Conservation (phyloP, 2,329 filamentous ascomycete genomes). For the Scedosporium minutisporum region DNA sequence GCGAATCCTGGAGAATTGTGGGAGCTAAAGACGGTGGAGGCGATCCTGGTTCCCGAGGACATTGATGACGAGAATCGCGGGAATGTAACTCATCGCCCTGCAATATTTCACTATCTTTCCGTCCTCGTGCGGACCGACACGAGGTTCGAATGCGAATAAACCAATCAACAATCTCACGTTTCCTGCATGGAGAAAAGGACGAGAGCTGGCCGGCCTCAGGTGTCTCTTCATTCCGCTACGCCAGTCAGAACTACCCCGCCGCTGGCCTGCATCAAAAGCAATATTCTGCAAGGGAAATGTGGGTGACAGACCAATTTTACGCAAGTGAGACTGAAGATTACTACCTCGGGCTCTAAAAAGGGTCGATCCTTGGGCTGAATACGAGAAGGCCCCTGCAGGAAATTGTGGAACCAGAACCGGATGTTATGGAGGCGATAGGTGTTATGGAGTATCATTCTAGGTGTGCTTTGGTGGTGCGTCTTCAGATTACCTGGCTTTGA, state of each 20-base stretch:
- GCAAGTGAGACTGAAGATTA: background rate
- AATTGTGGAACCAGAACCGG: background rate
- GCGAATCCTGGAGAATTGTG: background rate
- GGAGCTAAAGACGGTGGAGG: background rate
- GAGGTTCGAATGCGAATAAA: background rate
- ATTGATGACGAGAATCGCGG: background rate
- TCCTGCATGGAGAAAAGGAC: too few relatives aligned
- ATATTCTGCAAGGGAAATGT: too few relatives aligned
- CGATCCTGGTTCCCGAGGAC: background rate
- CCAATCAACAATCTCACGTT: background rate
- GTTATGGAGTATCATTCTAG: background rate
- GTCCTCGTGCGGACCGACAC: constrained; percentile 1
- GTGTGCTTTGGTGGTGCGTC: background rate
- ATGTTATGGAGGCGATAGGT: too few relatives aligned
- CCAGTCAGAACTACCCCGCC: too few relatives aligned
- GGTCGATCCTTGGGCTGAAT: background rate
- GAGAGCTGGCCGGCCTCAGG: too few relatives aligned
- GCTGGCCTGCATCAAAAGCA: too few relatives aligned
- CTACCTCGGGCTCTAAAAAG: background rate
- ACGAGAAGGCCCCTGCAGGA: background rate
- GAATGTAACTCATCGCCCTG: background rate
- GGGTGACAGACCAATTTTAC: too few relatives aligned
- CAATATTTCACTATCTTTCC: background rate
- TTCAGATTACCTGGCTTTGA: too few relatives aligned
- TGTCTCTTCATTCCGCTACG: too few relatives aligned